These are phyloP conservation scores for Cercospora sp. DNA, from an alignment of 2,329 filamentous ascomycete species.

Conservation along the genomic window DNA sequence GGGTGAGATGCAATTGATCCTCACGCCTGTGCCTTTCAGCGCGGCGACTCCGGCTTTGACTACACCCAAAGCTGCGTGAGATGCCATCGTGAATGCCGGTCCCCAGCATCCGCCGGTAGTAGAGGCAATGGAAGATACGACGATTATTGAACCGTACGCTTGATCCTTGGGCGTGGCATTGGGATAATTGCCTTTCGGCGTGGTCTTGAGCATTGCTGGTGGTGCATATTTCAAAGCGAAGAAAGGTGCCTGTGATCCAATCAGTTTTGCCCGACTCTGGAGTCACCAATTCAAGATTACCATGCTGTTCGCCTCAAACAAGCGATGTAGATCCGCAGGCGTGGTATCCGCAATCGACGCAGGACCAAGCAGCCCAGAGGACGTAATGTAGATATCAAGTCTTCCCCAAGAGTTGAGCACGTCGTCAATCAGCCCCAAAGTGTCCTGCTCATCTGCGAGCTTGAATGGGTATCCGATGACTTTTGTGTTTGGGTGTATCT, in stretches of 20 bases:
- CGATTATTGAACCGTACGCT: constrained; percentile 63
- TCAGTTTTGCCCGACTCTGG: background rate
- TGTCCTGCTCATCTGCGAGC: constrained; percentile 60
- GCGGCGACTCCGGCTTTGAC: constrained; percentile 60
- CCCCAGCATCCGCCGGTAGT: constrained; percentile 61
- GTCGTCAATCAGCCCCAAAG: constrained; percentile 62
- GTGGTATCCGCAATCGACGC: constrained; percentile 59
- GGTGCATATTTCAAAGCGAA: constrained; percentile 66
- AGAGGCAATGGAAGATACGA: constrained; percentile 60
- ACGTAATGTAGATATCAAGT: constrained; percentile 63
- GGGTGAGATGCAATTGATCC: constrained; percentile 58
- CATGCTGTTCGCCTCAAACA: constrained; percentile 62
- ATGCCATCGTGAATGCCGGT: constrained; percentile 61
- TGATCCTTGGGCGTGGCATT: constrained; percentile 63
- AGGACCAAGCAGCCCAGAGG: constrained; percentile 59
- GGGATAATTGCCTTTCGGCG: constrained; percentile 56
- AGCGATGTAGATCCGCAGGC: constrained; percentile 56
- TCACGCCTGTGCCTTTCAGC: constrained; percentile 59
- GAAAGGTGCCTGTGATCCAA: constrained; percentile 51
- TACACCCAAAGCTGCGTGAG: constrained; percentile 62
- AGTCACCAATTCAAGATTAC: background rate
- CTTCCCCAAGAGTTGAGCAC: constrained; percentile 61
- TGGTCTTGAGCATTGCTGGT: constrained; percentile 63
- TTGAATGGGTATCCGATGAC: constrained; percentile 63
- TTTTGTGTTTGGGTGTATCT: constrained; percentile 58